Evolutionary conservation across 2,329 filamentous ascomycete genomes (phyloP), one percentile per base, ranked within the genome.

Genomic region (Fulvia fulva): DNA sequence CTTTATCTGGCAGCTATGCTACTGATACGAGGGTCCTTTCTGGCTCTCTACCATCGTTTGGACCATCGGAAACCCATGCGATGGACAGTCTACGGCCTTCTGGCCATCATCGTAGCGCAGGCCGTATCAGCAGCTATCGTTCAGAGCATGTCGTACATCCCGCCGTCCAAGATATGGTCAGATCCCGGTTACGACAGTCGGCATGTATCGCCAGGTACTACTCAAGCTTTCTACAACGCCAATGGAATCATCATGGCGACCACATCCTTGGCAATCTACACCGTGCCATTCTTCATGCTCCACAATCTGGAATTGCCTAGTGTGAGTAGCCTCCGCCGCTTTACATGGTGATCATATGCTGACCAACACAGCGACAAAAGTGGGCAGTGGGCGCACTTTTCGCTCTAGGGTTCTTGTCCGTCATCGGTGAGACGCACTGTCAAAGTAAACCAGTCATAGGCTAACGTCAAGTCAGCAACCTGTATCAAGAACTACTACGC

Each of bases 401-500:
- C n/a, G 54, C 51, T 12, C 52, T 63, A 6, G 59, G 59, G 28
- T 53, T 57, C 16, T 55, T 63, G 8, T 55, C 59, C 28, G 51
- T 63, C 11, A 51, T 30, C 51, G 57, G 61, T 54, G 28, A 57
- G 50, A 28, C 19, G 21, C 14, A 14, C 11, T 8, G 0, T 22
- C 6, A 37, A 9, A 25, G 30, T 8, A 19, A 32, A 32, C 12
- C 28, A 32, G 12, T 9, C 28, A 32, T n/a, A 26, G 23, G 23
- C 51, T 12, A 43, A 46, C 28, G n/a, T 12, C 11, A 23, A 30
- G 16, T 37, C 22, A 61, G 61, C 61, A 23, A 52, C 59, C 45
- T 59, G 53, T 25, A 30, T 63, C 22, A 61, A 56, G 45, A 59
- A 53, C 37, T 63, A 55, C 50, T 63, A 59, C 45, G 46, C 45